Evolutionary conservation across 768 basidiomycete species (phyloP).

Genomic region (Tylopilus plumbeoviolaceoides): DNA sequence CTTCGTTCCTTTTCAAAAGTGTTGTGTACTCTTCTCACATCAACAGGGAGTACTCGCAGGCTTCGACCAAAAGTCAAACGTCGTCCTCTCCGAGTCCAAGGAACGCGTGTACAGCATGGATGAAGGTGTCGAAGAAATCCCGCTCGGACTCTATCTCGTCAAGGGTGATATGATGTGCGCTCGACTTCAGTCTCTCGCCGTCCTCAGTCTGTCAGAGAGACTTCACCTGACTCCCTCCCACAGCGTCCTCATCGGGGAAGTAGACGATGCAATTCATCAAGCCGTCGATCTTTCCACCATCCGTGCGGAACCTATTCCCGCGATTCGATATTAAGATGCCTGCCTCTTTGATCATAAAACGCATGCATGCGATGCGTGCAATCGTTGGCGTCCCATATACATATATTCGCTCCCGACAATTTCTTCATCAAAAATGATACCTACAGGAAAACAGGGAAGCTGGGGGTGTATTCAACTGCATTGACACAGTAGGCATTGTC

Average conservation of each 20-base stretch:
- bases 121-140: conserved; percentile 90
- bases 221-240: conserved; percentile 1
- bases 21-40: background rate
- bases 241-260: conserved; percentile 77
- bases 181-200: background rate
- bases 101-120: conserved; percentile 92
- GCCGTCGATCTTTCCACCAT: conserved; percentile 71
- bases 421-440: no score
- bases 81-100: conserved; percentile 90
- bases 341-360: background rate
- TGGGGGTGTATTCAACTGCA: no score
- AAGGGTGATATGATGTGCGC: conserved; percentile 98
- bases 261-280: conserved; percentile 79
- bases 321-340: conserved; percentile 62
- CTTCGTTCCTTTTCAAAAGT: background rate
- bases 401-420: background rate
- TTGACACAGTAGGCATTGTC: no score
- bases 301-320: conserved; percentile 82
- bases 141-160: conserved; percentile 92
- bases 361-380: background rate
- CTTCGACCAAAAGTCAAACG: conserved; percentile 93
- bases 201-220: background rate
- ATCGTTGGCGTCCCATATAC: no score
- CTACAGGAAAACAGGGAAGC: no score
- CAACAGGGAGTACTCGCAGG: conserved; percentile 83